Conservation (phyloP, 1,139 yeast genomes). For the Diutina rugosa region DNA sequence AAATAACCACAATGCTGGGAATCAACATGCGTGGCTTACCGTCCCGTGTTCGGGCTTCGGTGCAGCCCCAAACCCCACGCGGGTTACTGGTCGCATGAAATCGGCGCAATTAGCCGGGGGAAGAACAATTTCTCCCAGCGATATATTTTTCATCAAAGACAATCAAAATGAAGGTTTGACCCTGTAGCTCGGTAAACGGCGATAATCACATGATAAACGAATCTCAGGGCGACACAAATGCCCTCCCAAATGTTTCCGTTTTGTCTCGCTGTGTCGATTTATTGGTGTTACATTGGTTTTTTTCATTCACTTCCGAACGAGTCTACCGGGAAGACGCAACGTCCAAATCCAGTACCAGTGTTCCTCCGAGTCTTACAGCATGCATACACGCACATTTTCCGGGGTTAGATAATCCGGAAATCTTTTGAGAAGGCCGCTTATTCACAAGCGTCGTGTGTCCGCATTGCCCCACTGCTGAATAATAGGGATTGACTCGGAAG, state of each 20-base stretch:
- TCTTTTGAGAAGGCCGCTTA: not conserved
- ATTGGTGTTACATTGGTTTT: too few species aligned
- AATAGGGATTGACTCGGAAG: too few species aligned
- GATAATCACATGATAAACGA: too few species aligned
- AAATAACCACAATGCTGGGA: not conserved
- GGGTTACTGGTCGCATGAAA: not conserved
- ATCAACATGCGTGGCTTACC: not conserved
- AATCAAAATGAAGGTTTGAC: not conserved
- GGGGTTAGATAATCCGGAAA: not conserved
- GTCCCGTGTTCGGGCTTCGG: not conserved
- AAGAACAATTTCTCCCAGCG: not conserved
- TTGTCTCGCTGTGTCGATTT: too few species aligned
- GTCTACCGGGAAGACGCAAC: too few species aligned
- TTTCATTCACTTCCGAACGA: too few species aligned
- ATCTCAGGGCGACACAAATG: too few species aligned
- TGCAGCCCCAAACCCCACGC: not conserved
- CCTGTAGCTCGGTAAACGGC: too few species aligned
- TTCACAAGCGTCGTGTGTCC: not conserved
- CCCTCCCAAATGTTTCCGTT: too few species aligned
- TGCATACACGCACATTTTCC: not conserved
- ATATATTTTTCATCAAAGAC: too few species aligned
- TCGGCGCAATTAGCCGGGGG: not conserved
- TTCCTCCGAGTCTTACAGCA: not conserved
- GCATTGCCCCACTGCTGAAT: not conserved
- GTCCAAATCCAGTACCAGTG: not conserved